Evolutionary conservation across 1,139 yeast genomes (phyloP).

Genomic region (Citeromyces siamensis): DNA sequence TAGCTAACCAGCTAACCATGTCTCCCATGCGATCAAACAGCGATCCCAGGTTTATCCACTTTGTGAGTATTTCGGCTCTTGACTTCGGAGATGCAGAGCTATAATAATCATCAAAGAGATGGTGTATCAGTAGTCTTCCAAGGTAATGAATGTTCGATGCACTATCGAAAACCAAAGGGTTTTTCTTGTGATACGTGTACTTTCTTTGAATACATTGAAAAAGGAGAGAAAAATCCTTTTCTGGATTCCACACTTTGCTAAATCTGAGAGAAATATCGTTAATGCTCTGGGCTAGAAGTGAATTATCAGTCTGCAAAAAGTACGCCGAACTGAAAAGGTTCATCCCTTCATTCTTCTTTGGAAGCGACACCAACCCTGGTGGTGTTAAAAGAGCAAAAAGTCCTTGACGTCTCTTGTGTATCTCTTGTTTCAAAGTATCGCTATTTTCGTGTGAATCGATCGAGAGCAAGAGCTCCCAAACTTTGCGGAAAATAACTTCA

Average conservation of each 20-base stretch:
- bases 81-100: constrained; percentile 20
- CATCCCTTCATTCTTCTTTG: constrained; percentile 3
- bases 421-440: constrained; percentile 27
- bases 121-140: constrained; percentile 60
- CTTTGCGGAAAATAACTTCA: constrained; percentile 27
- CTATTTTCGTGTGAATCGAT: constrained; percentile 31
- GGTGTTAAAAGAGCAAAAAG: constrained; percentile 15
- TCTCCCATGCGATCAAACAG: constrained; percentile 73
- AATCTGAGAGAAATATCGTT: constrained; percentile 46
- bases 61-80: constrained; percentile 58
- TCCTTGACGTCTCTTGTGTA: constrained; percentile 26
- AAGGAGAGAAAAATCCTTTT: constrained; percentile 45
- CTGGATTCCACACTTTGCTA: constrained; percentile 63
- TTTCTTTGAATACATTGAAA: constrained; percentile 25
- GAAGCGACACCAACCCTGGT: constrained; percentile 9
- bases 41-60: constrained; percentile 84
- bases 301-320: constrained; percentile 34
- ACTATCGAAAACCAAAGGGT: constrained; percentile 61
- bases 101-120: constrained; percentile 41
- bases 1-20: constrained; percentile 92
- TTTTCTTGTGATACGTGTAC: constrained; percentile 28
- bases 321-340: constrained; percentile 16
- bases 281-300: constrained; percentile 40
- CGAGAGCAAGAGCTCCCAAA: constrained; percentile 29
- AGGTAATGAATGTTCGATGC: constrained; percentile 61